Evolutionary conservation across 176 grass and related monocot species (phyloP).

Genomic region (Bonia amplexicaulis): DNA sequence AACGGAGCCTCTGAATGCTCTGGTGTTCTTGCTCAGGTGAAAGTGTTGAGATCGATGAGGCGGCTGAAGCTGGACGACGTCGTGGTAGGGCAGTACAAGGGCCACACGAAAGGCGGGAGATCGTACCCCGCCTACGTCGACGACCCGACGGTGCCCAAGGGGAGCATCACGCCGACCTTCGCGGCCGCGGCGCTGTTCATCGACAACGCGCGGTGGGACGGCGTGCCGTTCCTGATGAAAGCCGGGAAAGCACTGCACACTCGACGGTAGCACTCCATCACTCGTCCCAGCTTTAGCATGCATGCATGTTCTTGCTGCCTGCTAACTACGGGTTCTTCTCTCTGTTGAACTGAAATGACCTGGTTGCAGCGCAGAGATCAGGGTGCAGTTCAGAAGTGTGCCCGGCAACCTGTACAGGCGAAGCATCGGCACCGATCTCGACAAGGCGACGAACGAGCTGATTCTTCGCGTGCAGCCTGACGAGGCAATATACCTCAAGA

Average conservation of each 20-base stretch:
- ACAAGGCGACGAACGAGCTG: constrained; percentile 80
- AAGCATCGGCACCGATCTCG: constrained; percentile 47
- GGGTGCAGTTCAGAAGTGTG: constrained; percentile 90
- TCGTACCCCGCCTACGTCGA: constrained; percentile 67
- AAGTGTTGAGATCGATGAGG: constrained; percentile 82
- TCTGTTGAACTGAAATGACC: too few relatives aligned
- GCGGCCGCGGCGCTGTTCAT: constrained; percentile 89
- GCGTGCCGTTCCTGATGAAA: constrained; percentile 92
- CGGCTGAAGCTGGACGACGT: constrained; percentile 70
- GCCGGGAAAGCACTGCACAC: constrained; percentile 90
- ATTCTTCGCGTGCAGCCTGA: constrained; percentile 84
- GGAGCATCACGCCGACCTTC: constrained; percentile 87
- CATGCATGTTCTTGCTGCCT: too few relatives aligned
- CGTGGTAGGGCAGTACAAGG: constrained; percentile 94
- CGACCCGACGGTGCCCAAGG: constrained; percentile 72
- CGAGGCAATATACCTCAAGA: constrained; percentile 96
- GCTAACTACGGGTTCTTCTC: too few relatives aligned
- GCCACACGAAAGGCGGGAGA: constrained; percentile 55
- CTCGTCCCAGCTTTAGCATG: too few relatives aligned
- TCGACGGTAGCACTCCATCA: constrained; percentile 12
- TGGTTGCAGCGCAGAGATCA: constrained; percentile 71
- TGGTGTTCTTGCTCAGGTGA: constrained; percentile 45
- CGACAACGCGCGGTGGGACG: constrained; percentile 95
- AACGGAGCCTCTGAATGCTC: background rate
- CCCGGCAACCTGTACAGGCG: constrained; percentile 81